A percentile compares a stretch with the other conserved stretches of the same genome.
phyloP scores from a whole-genome alignment of 441 rosid genomes.

The Erodium texanum region DNA sequence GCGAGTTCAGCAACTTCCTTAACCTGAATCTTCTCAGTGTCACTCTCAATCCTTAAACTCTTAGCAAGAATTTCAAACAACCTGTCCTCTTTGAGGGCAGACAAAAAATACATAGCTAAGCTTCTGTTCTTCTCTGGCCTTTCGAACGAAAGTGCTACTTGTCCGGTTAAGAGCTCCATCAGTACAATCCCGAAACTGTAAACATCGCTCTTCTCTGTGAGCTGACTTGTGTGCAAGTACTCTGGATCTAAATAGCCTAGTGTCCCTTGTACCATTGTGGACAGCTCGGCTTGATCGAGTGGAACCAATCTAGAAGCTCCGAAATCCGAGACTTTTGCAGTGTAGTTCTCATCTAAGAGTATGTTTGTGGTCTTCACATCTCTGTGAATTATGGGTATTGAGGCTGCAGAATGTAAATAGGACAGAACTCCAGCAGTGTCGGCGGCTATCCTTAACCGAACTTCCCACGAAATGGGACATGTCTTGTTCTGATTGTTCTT shows the following conservation, averaged over 20 bases:
- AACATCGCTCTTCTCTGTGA: conserved; percentile 32
- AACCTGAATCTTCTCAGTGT: conserved; percentile 12
- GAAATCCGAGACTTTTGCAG: conserved; percentile 38
- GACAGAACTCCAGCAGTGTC: conserved; percentile 32
- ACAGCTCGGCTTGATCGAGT: conserved; percentile 24
- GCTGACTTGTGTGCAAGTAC: conserved; percentile 18
- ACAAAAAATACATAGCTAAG: conserved; percentile 22
- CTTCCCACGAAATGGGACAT: not conserved
- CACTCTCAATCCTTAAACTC: conserved; percentile 18
- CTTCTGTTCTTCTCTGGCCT: conserved; percentile 26
- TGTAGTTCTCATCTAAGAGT: conserved; percentile 26
- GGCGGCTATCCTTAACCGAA: conserved; percentile 16
- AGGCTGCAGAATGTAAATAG: conserved; percentile 34
- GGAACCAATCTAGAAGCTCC: conserved; percentile 40
- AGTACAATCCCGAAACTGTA: conserved; percentile 42
- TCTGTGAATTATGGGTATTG: conserved; percentile 31
- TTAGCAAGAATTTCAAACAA: conserved; percentile 20
- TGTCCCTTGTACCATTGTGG: conserved; percentile 33
- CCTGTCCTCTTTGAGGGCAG: conserved; percentile 20
- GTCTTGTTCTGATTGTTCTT: not conserved
- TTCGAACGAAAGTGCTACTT: conserved; percentile 21
- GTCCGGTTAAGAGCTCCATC: conserved; percentile 30
- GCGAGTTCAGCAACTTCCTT: conserved; percentile 27
- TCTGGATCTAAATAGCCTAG: conserved; percentile 27
- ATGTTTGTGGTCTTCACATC: conserved; percentile 34